Evolutionary conservation across 441 rosid genomes (phyloP).

Genomic region (Aleurites moluccanus): DNA sequence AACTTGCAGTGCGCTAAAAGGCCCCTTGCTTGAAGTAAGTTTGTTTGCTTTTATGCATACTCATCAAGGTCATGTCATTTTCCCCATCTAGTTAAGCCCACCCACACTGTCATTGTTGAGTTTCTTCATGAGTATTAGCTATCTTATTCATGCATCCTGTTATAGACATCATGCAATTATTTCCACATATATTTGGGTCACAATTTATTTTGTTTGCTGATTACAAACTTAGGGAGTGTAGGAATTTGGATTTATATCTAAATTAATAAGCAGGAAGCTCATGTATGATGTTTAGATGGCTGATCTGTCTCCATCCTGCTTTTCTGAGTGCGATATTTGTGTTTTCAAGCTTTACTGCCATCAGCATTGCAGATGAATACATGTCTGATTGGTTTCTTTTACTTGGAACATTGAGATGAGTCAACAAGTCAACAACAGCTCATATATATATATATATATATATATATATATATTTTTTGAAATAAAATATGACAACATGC

Average conservation of each 20-base stretch:
- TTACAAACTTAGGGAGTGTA: neutral
- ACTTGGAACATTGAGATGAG: neutral
- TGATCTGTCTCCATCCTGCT: neutral
- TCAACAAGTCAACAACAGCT: neutral
- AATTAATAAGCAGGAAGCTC: neutral
- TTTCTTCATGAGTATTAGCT: too few relatives aligned
- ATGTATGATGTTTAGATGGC: neutral
- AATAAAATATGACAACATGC: too few relatives aligned
- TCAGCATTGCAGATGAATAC: neutral
- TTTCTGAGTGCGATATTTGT: neutral
- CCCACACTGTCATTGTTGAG: too few relatives aligned
- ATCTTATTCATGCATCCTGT: neutral
- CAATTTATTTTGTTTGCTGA: neutral
- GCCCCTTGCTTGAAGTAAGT: slow-evolving; percentile 79
- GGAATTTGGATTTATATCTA: neutral
- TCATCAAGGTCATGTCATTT: neutral
- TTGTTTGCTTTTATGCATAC: neutral
- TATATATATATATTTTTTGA: too few relatives aligned
- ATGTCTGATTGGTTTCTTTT: neutral
- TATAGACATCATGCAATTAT: neutral
- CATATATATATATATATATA: too few relatives aligned
- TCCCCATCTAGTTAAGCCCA: neutral
- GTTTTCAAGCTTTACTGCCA: neutral
- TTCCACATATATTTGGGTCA: neutral
- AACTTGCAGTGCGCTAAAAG: slow-evolving; percentile 50